Evolutionary conservation across 345 rosid species (phyloP).

Genomic region (Corymbia maculata): DNA sequence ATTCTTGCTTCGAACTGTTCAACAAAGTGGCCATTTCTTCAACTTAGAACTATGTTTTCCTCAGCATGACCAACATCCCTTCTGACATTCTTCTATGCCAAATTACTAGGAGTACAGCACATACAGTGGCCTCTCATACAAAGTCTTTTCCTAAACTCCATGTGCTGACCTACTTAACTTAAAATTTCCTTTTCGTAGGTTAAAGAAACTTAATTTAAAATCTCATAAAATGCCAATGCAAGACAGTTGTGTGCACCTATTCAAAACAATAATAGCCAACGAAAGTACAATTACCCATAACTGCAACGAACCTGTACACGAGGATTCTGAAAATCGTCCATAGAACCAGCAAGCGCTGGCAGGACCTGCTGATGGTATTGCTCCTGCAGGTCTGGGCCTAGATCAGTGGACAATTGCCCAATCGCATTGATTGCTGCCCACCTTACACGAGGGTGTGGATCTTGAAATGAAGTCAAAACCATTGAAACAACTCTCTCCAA

Average conservation of each 20-base stretch:
- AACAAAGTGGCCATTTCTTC: neutral
- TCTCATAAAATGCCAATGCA: neutral
- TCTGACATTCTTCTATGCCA: neutral
- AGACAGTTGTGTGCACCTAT: neutral
- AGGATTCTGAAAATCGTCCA: constrained; percentile 98
- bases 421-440: constrained; percentile 99
- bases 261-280: neutral
- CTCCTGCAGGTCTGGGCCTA: constrained; percentile 98
- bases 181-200: neutral
- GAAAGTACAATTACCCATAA: neutral
- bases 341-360: constrained; percentile 80
- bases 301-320: constrained; percentile 73
- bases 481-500: constrained; percentile 83
- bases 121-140: neutral
- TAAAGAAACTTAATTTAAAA: neutral
- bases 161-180: neutral
- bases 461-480: constrained; percentile 77
- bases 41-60: neutral
- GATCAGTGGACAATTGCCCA: constrained; percentile 95
- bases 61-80: neutral
- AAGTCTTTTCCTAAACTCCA: neutral
- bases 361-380: constrained; percentile 80
- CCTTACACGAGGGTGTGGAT: constrained; percentile 91
- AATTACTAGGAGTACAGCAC: neutral
- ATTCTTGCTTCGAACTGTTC: neutral